These are phyloP conservation scores for Cnidoscolus chayamansa DNA, from an alignment of 441 rosid genomes.

Conservation along the genomic window DNA sequence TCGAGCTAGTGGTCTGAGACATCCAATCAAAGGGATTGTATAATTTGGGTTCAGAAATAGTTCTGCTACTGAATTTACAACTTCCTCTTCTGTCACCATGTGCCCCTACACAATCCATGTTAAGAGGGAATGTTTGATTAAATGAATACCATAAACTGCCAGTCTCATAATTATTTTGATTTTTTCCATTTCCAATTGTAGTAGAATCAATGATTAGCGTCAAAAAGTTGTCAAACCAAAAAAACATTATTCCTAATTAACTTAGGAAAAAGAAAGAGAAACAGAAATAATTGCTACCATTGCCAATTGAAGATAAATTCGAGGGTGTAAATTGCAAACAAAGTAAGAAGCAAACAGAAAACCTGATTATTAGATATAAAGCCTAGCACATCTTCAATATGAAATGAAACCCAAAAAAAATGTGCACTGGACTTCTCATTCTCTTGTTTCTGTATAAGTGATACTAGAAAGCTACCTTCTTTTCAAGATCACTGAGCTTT, in stretches of 20 bases:
- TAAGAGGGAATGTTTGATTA: conserved; percentile 1
- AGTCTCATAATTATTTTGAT: neutral
- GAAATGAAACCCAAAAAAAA: neutral
- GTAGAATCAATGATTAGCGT: neutral
- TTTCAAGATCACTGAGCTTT: conserved; percentile 35
- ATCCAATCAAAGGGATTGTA: conserved; percentile 70
- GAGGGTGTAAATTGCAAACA: neutral
- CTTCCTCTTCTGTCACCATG: conserved; percentile 51
- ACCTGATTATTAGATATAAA: neutral
- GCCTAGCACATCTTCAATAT: neutral
- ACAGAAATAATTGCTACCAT: neutral
- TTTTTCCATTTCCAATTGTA: too few relatives aligned
- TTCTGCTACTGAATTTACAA: conserved; percentile 53
- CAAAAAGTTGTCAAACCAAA: neutral
- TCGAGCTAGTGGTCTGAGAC: conserved; percentile 54
- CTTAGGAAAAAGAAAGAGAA: conserved; percentile 9
- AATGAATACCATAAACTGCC: neutral
- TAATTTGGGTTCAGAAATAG: conserved; percentile 61
- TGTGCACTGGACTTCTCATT: neutral
- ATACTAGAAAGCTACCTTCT: conserved; percentile 34
- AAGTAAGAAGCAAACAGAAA: neutral
- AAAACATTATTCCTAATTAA: neutral
- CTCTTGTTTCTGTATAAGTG: neutral
- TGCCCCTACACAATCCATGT: conserved; percentile 42
- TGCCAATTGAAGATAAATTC: neutral